Conservation (phyloP, 2,329 filamentous ascomycete species). For the Ascocoryne sarcoides region DNA sequence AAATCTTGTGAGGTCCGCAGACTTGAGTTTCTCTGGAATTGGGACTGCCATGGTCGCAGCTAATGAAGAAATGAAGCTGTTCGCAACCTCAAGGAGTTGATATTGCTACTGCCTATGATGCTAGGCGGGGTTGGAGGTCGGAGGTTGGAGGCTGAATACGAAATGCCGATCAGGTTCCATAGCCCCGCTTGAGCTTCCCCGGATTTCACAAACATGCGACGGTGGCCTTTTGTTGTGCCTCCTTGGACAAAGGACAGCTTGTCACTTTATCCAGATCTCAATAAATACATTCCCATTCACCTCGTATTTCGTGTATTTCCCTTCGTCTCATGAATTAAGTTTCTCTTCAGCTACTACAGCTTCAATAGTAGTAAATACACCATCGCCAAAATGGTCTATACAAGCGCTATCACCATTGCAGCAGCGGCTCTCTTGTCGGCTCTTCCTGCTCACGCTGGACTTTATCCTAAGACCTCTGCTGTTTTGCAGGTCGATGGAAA, state of each 20-base stretch:
- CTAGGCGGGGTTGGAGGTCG: not conserved
- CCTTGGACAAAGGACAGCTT: slow-evolving; percentile 15
- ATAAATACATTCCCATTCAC: slow-evolving; percentile 1
- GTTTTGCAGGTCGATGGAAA: slow-evolving; percentile 75
- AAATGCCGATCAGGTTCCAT: slow-evolving; percentile 2
- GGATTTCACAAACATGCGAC: slow-evolving; percentile 14
- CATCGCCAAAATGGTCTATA: slow-evolving; percentile 42
- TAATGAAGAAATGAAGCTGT: not conserved
- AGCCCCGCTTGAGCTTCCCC: slow-evolving; percentile 13
- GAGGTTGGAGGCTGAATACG: not conserved
- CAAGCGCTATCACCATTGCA: slow-evolving; percentile 41
- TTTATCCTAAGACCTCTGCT: slow-evolving; percentile 81
- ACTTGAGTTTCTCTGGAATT: slow-evolving; percentile 65
- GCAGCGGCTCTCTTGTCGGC: slow-evolving; percentile 56
- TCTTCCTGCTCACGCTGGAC: slow-evolving; percentile 54
- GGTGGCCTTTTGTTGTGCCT: slow-evolving; percentile 17
- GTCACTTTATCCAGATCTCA: slow-evolving; percentile 7
- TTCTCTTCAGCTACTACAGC: slow-evolving; percentile 19
- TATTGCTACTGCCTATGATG: not conserved
- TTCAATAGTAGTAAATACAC: slow-evolving; percentile 12
- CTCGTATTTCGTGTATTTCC: slow-evolving; percentile 2
- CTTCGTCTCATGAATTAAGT: slow-evolving; percentile 14
- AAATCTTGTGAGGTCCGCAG: slow-evolving; percentile 76
- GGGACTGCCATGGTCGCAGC: slow-evolving; percentile 55
- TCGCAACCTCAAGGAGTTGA: not conserved